These are phyloP conservation scores for Yamadazyma membranifaciens DNA, from an alignment of 1,139 yeast species.

Conservation along the genomic window DNA sequence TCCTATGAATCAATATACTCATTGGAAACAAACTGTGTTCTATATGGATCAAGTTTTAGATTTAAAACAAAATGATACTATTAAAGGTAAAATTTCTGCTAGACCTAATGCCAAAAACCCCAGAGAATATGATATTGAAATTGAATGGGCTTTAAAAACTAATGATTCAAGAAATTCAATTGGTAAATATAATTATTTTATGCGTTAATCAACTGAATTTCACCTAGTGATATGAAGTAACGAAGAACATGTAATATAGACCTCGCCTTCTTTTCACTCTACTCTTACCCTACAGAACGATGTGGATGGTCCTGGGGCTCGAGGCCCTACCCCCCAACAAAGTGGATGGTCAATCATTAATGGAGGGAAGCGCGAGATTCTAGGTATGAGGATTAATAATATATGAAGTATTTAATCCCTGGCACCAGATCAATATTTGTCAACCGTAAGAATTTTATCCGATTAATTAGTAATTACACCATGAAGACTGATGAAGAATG, in stretches of 20 bases:
- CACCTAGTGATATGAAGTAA: no score
- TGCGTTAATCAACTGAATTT: conserved; percentile 40
- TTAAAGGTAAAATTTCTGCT: conserved; percentile 70
- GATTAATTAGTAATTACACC: conserved; percentile 5
- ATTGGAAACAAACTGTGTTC: conserved; percentile 98
- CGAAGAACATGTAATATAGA: no score
- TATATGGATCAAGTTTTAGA: conserved; percentile 82
- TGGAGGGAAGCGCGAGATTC: no score
- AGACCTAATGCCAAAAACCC: conserved; percentile 79
- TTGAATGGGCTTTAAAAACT: conserved; percentile 59
- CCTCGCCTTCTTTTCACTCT: no score
- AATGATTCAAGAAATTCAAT: conserved; percentile 51
- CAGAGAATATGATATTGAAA: conserved; percentile 77
- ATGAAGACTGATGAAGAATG: conserved; percentile 65
- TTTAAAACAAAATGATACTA: conserved; percentile 70
- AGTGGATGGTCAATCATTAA: no score
- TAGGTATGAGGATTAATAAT: no score
- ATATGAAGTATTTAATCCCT: not conserved
- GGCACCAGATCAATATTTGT: not conserved
- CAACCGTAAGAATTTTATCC: not conserved
- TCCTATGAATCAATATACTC: conserved; percentile 78
- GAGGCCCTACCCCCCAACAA: no score
- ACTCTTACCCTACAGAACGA: no score
- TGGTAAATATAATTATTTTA: conserved; percentile 62
- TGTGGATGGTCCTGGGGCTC: no score